Evolutionary conservation across 1,139 yeast species (phyloP), one percentile per base, ranked within the genome.

Genomic region (Trichomonascaceae sp.): DNA sequence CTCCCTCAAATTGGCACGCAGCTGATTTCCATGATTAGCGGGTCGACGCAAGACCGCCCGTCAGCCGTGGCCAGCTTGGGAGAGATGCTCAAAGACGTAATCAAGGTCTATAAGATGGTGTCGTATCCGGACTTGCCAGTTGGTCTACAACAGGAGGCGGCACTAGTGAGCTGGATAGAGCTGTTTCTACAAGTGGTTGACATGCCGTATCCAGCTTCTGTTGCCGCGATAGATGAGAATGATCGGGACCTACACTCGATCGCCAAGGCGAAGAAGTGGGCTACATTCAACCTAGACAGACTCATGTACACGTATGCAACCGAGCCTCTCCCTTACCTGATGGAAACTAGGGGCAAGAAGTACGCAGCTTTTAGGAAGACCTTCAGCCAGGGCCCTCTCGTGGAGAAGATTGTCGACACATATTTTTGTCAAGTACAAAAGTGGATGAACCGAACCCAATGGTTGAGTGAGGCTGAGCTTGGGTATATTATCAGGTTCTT

Each of bases 181-280:
- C 69, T 89, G 43, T 89, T 85, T 48, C 76, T 84, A 28, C 64
- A 69, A 13, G 69, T 82, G 4, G 70, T 82, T 33, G 74, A 72
- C 43, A 67, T 72, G 61, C 63, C 64, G 1, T 59, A 79, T 5
- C 84, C 93, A 2, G 52, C 56, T 4, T 54, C 58, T 11, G 65
- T 72, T 1, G 46, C 66, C 38, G 54, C 58, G 3, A 45, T 64
- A 6, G 74, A 71, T 26, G 60, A 57, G 26, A 69, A 64, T 16
- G 71, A 65, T 16, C 62, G 76, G 41, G 63, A 58, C 30, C 40
- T 47, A 13, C 61, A 64, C 41, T 67, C 77, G 4, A 74, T 81
- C 79, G 71, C 67, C 25, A 87, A 84, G 55, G 71, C 89, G 42
- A 81, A 84, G 56, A 89, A 89, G 55, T 87, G 98, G 96, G 73